Evolutionary conservation across 805 yeast species (phyloP).

Genomic region (Saccharomycopsis oosterbeekiorum): DNA sequence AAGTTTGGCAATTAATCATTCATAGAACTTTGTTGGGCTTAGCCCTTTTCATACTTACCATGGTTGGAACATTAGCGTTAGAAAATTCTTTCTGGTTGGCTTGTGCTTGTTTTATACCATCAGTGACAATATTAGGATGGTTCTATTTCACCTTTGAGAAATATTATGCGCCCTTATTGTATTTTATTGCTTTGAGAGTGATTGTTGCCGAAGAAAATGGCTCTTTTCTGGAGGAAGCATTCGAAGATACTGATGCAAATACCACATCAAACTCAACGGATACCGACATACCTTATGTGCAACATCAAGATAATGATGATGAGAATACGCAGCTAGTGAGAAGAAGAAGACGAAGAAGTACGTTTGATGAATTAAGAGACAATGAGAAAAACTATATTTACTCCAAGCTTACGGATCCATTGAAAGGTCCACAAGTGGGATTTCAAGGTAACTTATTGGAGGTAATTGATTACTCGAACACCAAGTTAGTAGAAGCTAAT

Average conservation of each 20-base stretch:
- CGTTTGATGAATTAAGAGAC: constrained; percentile 39
- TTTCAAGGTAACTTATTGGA: constrained; percentile 35
- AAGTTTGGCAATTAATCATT: constrained; percentile 57
- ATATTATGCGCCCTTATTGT: constrained; percentile 43
- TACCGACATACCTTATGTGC: not conserved
- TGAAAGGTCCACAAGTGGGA: constrained; percentile 40
- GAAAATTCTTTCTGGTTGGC: constrained; percentile 47
- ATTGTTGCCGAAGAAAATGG: constrained; percentile 23
- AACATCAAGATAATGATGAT: constrained; percentile 2
- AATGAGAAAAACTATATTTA: constrained; percentile 32
- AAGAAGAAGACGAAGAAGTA: constrained; percentile 27
- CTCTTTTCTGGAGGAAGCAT: not conserved
- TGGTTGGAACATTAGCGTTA: constrained; percentile 54
- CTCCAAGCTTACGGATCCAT: constrained; percentile 30
- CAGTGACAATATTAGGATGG: constrained; percentile 36
- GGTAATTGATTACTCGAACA: constrained; percentile 24
- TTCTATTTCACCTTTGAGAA: constrained; percentile 43
- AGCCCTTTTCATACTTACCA: constrained; percentile 47
- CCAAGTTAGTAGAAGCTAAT: constrained; percentile 7
- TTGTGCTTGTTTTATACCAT: constrained; percentile 35
- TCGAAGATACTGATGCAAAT: constrained; percentile 1
- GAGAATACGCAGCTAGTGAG: constrained; percentile 2
- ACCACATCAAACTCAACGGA: not conserved
- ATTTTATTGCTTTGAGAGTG: constrained; percentile 50
- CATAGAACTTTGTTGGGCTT: constrained; percentile 46